A percentile compares a stretch with the other conserved stretches of the same genome.
These are phyloP conservation scores for Podospora tetraspora DNA, from an alignment of 495 filamentous ascomycete genomes.

Conservation along the genomic window DNA sequence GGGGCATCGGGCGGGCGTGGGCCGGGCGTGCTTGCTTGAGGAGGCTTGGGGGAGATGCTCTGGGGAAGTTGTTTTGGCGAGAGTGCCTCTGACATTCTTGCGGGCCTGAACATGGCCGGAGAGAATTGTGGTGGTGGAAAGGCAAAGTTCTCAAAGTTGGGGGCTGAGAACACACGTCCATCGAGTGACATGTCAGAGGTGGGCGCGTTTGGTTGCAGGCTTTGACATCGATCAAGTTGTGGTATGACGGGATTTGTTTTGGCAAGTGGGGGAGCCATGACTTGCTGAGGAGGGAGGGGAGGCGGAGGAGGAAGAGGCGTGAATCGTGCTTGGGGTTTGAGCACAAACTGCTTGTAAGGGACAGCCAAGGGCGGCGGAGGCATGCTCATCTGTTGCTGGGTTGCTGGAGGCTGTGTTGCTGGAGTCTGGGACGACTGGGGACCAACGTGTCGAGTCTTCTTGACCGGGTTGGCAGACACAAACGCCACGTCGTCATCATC, in stretches of 20 bases:
- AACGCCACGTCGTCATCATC: slow-evolving; percentile 44
- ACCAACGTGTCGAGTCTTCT: slow-evolving; percentile 28
- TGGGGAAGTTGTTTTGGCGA: slow-evolving; percentile 20
- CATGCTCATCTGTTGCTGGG: not conserved
- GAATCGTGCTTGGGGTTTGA: slow-evolving; percentile 9
- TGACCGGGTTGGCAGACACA: slow-evolving; percentile 40
- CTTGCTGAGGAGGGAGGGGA: not conserved
- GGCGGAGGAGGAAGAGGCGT: not conserved
- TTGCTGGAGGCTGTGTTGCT: slow-evolving; percentile 15
- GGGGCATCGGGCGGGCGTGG: not conserved
- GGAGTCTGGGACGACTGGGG: slow-evolving; percentile 4
- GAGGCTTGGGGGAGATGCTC: not conserved
- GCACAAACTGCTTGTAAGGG: not conserved
- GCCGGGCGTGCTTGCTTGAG: not conserved
- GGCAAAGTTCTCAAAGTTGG: slow-evolving; percentile 10
- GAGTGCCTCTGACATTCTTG: slow-evolving; percentile 11
- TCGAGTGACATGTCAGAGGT: not conserved
- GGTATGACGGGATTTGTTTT: not conserved
- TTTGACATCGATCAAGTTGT: slow-evolving; percentile 22
- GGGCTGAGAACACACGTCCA: slow-evolving; percentile 5
- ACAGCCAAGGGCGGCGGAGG: not conserved
- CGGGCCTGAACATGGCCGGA: not conserved
- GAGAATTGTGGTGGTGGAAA: slow-evolving; percentile 7
- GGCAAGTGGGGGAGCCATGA: not conserved
- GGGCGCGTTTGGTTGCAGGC: slow-evolving; percentile 16